phyloP scores from a whole-genome alignment of 345 rosid species.

The Turritis glabra region DNA sequence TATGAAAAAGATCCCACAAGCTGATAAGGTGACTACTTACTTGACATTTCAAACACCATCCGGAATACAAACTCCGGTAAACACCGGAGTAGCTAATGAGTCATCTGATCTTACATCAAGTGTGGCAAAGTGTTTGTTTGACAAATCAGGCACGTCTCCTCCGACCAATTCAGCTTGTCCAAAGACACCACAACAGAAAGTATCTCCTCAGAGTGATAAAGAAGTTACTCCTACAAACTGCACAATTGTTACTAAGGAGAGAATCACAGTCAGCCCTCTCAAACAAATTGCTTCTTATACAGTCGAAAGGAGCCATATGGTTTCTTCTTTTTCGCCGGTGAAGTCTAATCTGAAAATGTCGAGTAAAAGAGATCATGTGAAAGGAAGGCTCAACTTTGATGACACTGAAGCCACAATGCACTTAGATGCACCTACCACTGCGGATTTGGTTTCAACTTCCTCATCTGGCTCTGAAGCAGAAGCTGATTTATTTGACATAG shows the following conservation, averaged over 20 bases:
- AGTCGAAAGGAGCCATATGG: conserved; percentile 68
- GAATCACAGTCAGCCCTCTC: conserved; percentile 70
- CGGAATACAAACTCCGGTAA: conserved; percentile 28
- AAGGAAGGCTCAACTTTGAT: conserved; percentile 88
- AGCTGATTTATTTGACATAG: conserved; percentile 62
- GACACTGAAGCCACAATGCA: conserved; percentile 49
- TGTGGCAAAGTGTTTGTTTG: conserved; percentile 77
- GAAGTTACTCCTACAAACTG: conserved; percentile 61
- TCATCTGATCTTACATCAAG: conserved; percentile 42
- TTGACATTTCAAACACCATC: conserved; percentile 36
- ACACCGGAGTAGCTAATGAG: conserved; percentile 20
- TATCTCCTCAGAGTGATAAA: conserved; percentile 38
- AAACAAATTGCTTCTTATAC: conserved; percentile 62
- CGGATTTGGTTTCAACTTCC: conserved; percentile 32
- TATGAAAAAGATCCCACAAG: conserved; percentile 4
- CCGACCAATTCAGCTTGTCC: conserved; percentile 53
- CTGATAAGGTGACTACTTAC: conserved; percentile 32
- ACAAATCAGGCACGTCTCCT: conserved; percentile 46
- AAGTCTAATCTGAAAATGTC: conserved; percentile 45
- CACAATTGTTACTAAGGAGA: conserved; percentile 68
- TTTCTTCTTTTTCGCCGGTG: conserved; percentile 71
- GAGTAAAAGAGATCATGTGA: conserved; percentile 66
- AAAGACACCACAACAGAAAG: conserved; percentile 59
- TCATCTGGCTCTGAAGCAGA: conserved; percentile 77
- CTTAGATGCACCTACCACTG: conserved; percentile 40